Percentiles rank a stretch among this genome's conserved stretches.
These are phyloP conservation scores for Zea luxurians DNA, from an alignment of 176 grass and related monocot species.

Conservation along the genomic window DNA sequence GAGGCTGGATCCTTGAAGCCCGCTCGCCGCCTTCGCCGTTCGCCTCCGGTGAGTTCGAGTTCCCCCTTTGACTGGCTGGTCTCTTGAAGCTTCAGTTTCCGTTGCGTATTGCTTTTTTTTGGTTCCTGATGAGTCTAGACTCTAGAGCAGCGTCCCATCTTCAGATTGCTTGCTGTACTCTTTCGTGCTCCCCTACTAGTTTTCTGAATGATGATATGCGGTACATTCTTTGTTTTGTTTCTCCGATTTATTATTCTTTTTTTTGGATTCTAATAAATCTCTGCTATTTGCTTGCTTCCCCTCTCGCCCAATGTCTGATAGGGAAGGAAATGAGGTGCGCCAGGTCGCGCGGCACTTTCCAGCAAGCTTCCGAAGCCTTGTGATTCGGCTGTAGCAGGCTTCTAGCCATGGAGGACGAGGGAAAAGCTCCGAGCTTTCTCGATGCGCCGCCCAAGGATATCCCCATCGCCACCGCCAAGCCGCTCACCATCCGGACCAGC, in stretches of 20 bases:
- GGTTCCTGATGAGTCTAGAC: not conserved
- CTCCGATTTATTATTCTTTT: not conserved
- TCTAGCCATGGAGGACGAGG: constrained; percentile 65
- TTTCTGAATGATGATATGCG: constrained; percentile 41
- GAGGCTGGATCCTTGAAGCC: constrained; percentile 40
- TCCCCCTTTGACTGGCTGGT: not conserved
- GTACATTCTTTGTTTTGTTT: not conserved
- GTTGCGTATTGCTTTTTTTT: not conserved
- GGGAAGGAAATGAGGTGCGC: constrained; percentile 38
- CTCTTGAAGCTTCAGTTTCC: not conserved
- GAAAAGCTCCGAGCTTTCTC: constrained; percentile 42
- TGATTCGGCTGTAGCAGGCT: constrained; percentile 36
- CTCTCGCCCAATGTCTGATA: constrained; percentile 41
- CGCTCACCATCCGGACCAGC: constrained; percentile 71
- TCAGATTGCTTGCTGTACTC: constrained; percentile 19
- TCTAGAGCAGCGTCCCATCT: constrained; percentile 29
- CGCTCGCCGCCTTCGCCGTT: not conserved
- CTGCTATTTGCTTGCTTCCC: not conserved
- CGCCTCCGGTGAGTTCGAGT: not conserved
- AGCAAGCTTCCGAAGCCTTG: constrained; percentile 28
- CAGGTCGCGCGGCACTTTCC: constrained; percentile 35
- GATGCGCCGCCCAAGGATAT: constrained; percentile 61
- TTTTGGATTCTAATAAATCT: not conserved
- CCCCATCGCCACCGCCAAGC: constrained; percentile 58
- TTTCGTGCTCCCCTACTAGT: not conserved